Evolutionary conservation across 805 yeast species (phyloP).

Genomic region (Diddensiella transvaalensis): DNA sequence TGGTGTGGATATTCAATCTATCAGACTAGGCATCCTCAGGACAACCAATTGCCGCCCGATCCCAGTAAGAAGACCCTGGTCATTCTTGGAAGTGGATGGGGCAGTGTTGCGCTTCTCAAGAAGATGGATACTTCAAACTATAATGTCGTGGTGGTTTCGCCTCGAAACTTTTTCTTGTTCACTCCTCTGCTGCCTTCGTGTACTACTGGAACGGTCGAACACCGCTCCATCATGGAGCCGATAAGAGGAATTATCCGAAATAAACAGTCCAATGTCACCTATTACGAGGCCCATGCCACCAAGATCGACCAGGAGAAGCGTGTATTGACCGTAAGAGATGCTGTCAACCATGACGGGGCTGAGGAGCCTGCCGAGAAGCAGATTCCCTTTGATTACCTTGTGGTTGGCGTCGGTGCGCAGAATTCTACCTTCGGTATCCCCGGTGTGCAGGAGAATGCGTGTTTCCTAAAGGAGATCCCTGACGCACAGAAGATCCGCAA

Average conservation of each 20-base stretch:
- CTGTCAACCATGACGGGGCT: slow-evolving; percentile 35
- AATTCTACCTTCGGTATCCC: slow-evolving; percentile 94
- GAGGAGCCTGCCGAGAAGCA: slow-evolving; percentile 40
- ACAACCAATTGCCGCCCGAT: slow-evolving; percentile 43
- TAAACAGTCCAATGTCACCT: slow-evolving; percentile 70
- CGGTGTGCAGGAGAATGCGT: slow-evolving; percentile 82
- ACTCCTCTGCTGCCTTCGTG: slow-evolving; percentile 95
- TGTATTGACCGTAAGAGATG: slow-evolving; percentile 52
- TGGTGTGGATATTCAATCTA: slow-evolving; percentile 54
- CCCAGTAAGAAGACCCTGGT: slow-evolving; percentile 70
- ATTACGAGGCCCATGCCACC: slow-evolving; percentile 88
- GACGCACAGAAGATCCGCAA: slow-evolving; percentile 83
- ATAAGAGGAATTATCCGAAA: slow-evolving; percentile 79
- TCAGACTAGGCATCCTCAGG: slow-evolving; percentile 35
- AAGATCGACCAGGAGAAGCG: slow-evolving; percentile 72
- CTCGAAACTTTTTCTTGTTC: slow-evolving; percentile 91
- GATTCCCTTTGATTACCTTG: slow-evolving; percentile 76
- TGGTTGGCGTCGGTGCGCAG: slow-evolving; percentile 92
- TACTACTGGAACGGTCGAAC: slow-evolving; percentile 89
- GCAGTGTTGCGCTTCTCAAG: slow-evolving; percentile 79
- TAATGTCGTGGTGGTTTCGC: slow-evolving; percentile 86
- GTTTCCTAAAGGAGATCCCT: slow-evolving; percentile 83
- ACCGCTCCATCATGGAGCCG: slow-evolving; percentile 89
- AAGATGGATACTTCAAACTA: slow-evolving; percentile 80
- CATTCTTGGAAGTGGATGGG: slow-evolving; percentile 83